Percentiles rank a stretch among this genome's conserved stretches.
phyloP scores from a whole-genome alignment of 140 eudicot genomes.

The Oenanthe javanica region DNA sequence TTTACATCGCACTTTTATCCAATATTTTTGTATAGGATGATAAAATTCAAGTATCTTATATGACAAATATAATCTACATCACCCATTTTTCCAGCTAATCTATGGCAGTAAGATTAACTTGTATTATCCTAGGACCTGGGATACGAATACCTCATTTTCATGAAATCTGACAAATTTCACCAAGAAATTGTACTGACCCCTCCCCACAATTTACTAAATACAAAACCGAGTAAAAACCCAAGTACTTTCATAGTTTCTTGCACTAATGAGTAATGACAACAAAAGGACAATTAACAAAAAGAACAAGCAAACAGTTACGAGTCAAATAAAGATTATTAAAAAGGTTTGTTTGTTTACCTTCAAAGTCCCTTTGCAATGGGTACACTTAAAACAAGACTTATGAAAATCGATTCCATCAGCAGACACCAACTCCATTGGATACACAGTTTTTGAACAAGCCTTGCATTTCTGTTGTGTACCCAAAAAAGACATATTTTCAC shows the following conservation, averaged over 20 bases:
- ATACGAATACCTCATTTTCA: background rate
- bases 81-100: background rate
- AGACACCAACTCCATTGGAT: conserved; percentile 86
- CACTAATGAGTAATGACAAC: too few species aligned
- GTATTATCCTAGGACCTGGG: background rate
- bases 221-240: too few species aligned
- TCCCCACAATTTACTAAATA: too few species aligned
- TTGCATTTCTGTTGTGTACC: conserved; percentile 96
- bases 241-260: too few species aligned
- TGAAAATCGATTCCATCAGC: conserved; percentile 94
- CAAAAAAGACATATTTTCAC: conserved; percentile 53
- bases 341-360: conserved; percentile 35
- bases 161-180: background rate
- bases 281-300: background rate
- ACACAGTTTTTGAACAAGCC: conserved; percentile 95
- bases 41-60: too few species aligned
- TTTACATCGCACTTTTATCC: too few species aligned
- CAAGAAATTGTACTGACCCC: background rate
- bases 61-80: too few species aligned
- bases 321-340: background rate
- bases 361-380: conserved; percentile 88
- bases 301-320: background rate
- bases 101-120: background rate
- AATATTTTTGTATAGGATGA: too few species aligned
- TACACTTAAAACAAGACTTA: conserved; percentile 89